Base-by-base conservation (phyloP, 192 early-diverging fungal species). In the Backusella westeae region DNA sequence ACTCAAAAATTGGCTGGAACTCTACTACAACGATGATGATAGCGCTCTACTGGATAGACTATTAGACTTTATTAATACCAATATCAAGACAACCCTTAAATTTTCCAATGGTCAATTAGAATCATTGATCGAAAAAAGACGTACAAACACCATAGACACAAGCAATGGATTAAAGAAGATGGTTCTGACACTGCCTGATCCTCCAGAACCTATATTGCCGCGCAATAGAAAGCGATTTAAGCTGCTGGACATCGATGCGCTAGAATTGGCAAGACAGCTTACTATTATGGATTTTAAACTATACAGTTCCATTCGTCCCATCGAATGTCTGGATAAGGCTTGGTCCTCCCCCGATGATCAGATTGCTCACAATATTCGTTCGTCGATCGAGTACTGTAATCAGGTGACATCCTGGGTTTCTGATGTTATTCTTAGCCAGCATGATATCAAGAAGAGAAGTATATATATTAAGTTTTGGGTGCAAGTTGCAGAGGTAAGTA, bases 191-290 rank as follows among this genome's bases (percentile, higher is more conserved):
- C 56, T 91, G 44, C 74, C 74, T 5, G 84, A 87, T 38, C 84
- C 90, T 17, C 95, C 96, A 17, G 81, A 87, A 38, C 91, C 97
- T 5, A 92, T 96, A 41, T 80, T 94, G 69, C 95, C 96, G 6
- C 86, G 89, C 69, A 91, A 90, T 75, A 79, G 95, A 46, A 87
- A 91, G 65, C 86, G 88, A 69, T 84, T 97, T 80, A 88, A 87
- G 72, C 87, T 97, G 63, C 80, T 96, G 80, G 96, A 98, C 65
- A 80, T 98, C 42, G 93, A 97, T 76, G 90, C 97, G 21, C 84
- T 94, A 26, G 97, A 98, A 85, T 86, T 97, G 46, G 97, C 97
- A 1, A 90, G 97, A 32, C 97, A 98, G 86, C 85, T 98, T 75
- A 98, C 97, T 6, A 86, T 98, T 56, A 91, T 95, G 89, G 95